phyloP scores from a whole-genome alignment of 163 green algal species.

The Chloromonas sp. region DNA sequence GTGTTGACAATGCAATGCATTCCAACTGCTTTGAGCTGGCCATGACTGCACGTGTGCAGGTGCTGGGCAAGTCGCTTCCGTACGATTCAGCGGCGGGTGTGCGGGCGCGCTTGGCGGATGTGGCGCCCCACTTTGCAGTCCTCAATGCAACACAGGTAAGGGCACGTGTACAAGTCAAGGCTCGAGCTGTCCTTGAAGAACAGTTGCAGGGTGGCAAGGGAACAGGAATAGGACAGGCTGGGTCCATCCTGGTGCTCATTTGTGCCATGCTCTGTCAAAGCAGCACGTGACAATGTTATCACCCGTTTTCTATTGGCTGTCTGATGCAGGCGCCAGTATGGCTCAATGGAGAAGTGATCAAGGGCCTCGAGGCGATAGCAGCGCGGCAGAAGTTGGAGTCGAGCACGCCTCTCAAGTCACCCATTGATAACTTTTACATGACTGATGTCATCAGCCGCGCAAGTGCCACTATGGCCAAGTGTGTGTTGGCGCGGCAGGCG shows the following conservation, averaged over 20 bases:
- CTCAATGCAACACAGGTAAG: conserved; percentile 53
- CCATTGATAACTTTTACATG: conserved; percentile 92
- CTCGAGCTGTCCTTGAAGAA: no score
- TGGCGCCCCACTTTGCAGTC: conserved; percentile 77
- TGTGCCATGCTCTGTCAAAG: no score
- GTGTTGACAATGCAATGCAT: no score
- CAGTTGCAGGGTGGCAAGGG: no score
- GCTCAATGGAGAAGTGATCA: conserved; percentile 77
- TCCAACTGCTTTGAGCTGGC: no score
- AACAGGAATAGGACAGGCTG: no score
- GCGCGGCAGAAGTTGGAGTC: conserved; percentile 25
- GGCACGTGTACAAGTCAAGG: no score
- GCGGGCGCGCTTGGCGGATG: conserved; percentile 64
- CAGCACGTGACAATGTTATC: no score
- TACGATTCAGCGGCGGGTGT: conserved; percentile 78
- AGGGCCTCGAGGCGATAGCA: conserved; percentile 38
- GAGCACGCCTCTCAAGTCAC: conserved; percentile 48
- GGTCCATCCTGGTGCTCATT: no score
- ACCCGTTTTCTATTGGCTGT: no score
- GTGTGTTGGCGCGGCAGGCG: conserved; percentile 49
- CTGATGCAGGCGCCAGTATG: conserved; percentile 55
- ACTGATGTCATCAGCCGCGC: conserved; percentile 90
- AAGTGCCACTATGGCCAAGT: conserved; percentile 90
- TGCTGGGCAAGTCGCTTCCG: conserved; percentile 71
- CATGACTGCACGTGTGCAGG: conserved; percentile 18